Evolutionary conservation across 352 stramenopile species (phyloP).

Genomic region (Globisporangium cystogenes): DNA sequence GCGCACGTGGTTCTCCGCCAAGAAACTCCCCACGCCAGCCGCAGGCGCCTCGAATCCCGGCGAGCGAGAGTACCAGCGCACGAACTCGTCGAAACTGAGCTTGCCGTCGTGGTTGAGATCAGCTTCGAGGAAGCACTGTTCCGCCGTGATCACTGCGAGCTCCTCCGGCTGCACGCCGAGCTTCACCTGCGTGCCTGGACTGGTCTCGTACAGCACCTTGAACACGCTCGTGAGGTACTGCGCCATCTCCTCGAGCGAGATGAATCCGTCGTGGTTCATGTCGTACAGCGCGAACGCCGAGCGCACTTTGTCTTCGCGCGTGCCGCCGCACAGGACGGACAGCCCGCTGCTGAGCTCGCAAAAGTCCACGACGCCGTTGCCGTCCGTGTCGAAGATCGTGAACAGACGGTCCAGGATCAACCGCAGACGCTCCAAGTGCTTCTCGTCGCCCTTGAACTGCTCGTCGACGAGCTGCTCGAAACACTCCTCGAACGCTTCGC

Average conservation of each 20-base stretch:
- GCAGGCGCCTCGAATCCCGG: slow-evolving; percentile 35
- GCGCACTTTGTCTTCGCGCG: slow-evolving; percentile 78
- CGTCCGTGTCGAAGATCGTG: slow-evolving; percentile 74
- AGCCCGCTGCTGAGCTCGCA: slow-evolving; percentile 80
- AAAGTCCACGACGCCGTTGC: slow-evolving; percentile 78
- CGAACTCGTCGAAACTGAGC: slow-evolving; percentile 86
- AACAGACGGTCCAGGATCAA: slow-evolving; percentile 79
- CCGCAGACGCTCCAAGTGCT: slow-evolving; percentile 50
- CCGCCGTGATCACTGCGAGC: slow-evolving; percentile 68
- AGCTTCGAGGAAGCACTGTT: slow-evolving; percentile 83
- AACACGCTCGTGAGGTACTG: slow-evolving; percentile 84
- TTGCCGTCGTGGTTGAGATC: slow-evolving; percentile 76
- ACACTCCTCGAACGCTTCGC: slow-evolving; percentile 77
- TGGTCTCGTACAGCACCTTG: slow-evolving; percentile 84
- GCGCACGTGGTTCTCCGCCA: slow-evolving; percentile 9
- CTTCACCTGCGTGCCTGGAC: slow-evolving; percentile 41
- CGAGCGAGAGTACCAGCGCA: slow-evolving; percentile 74
- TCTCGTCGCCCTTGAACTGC: slow-evolving; percentile 67
- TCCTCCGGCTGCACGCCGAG: slow-evolving; percentile 65
- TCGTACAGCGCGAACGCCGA: slow-evolving; percentile 86
- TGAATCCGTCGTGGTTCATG: slow-evolving; percentile 81
- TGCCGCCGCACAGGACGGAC: slow-evolving; percentile 76
- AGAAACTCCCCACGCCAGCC: slow-evolving; percentile 24
- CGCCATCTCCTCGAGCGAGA: slow-evolving; percentile 87
- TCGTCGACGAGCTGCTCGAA: slow-evolving; percentile 83